Evolutionary conservation across 2,329 filamentous ascomycete genomes (phyloP), one percentile per base, ranked within the genome.

Genomic region (Madurella mycetomatis): DNA sequence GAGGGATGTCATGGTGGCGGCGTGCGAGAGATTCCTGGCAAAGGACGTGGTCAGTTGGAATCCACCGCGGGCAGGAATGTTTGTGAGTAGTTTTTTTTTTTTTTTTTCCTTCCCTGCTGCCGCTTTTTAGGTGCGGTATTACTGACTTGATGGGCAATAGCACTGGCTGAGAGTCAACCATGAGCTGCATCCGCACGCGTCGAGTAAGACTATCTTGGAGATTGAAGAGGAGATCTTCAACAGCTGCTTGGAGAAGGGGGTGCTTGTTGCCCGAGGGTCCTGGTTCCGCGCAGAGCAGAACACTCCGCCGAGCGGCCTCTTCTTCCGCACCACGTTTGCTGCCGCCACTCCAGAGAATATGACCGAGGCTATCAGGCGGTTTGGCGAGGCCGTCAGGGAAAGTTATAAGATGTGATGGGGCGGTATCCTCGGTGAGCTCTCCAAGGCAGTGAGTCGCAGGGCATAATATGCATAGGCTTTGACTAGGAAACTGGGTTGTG

Each of bases 141-240:
- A 41, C 39, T 49, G n/a, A 57, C 51, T 18, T 9, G 2, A 1
- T 12, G 4, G 34, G 11, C 30, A 9, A 37, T 16, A 86, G 83
- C 79, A 89, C 67, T 94, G 90, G 90, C 73, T 94, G 54, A 76
- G 81, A 49, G 74, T 94, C 16, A 80, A 90, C 62, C 82, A 83
- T 64, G 76, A 73, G 17, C 77, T 80, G 57, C 88, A 92, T 64
- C 88, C 88, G 0, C 71, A 80, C 12, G 77, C 78, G 37, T 68
- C 69, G 1, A 72, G 65, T 13, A 81, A 79, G 60, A 73, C 71
- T 47, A 74, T 90, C 45, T 69, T 81, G 19, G 82, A 83, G 37
- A 78, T 99, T 41, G 94, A 99, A 71, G 86, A 96, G 64, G 84
- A 88, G 52, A 90, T 99, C 43, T 97, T 96, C 76, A 72, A 88